Percentiles rank a stretch among this genome's conserved stretches.
Conservation (phyloP, 2,329 filamentous ascomycete genomes). For the Stachybotrys elegans region DNA sequence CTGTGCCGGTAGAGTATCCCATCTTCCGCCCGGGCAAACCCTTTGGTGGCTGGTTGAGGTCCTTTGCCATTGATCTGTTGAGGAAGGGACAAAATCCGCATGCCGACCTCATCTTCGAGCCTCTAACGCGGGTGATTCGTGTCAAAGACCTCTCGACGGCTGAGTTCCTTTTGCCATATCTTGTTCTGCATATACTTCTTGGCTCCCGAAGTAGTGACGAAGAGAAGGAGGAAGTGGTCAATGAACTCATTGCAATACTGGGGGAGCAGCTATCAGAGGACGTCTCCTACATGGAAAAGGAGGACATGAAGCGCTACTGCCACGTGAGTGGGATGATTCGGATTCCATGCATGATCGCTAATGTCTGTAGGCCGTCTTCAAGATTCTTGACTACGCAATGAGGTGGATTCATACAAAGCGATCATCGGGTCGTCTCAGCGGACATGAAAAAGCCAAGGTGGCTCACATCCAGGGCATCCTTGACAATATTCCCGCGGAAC, state of each 20-base stretch:
- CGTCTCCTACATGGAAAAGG: constrained; percentile 56
- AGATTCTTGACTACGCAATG: constrained; percentile 85
- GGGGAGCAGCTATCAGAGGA: constrained; percentile 48
- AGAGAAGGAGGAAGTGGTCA: constrained; percentile 60
- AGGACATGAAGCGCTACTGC: constrained; percentile 79
- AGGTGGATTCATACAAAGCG: constrained; percentile 79
- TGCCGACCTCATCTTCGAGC: constrained; percentile 72
- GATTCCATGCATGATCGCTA: constrained; percentile 13
- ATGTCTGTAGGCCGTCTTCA: constrained; percentile 70
- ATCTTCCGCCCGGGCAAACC: constrained; percentile 65
- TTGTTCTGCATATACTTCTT: constrained; percentile 76
- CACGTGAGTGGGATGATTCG: constrained; percentile 54
- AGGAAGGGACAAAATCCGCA: constrained; percentile 71
- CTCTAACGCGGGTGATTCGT: constrained; percentile 75
- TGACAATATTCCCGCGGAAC: constrained; percentile 63
- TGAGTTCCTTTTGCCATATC: constrained; percentile 83
- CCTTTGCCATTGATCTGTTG: constrained; percentile 76
- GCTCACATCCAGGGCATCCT: constrained; percentile 46
- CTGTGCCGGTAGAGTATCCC: constrained; percentile 63
- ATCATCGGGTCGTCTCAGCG: constrained; percentile 19
- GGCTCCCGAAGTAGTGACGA: constrained; percentile 56
- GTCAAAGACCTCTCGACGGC: constrained; percentile 83
- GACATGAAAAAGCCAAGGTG: constrained; percentile 42
- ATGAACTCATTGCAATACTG: constrained; percentile 73
- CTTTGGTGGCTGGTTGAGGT: constrained; percentile 78